Conservation (phyloP, 2,329 filamentous ascomycete genomes). For the Fusarium xyrophilum region DNA sequence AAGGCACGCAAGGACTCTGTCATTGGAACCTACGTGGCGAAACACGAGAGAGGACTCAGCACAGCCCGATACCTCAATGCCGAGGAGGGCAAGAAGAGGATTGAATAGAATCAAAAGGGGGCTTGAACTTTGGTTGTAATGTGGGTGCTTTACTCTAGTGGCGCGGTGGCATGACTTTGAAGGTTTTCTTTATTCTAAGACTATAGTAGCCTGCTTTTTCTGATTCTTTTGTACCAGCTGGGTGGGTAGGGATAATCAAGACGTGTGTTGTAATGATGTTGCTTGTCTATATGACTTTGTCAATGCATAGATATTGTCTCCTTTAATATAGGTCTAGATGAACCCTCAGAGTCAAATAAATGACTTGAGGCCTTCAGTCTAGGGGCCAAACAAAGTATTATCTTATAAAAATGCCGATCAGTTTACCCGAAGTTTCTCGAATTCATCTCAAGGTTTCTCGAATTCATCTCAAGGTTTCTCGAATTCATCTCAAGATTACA, state of each 20-base stretch:
- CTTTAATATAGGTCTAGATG: conserved; percentile 21
- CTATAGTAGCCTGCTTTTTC: conserved; percentile 10
- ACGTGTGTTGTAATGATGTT: conserved; percentile 32
- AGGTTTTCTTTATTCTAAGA: conserved; percentile 5
- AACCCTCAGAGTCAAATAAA: not conserved
- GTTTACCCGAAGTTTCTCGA: not conserved
- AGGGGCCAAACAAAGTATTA: not conserved
- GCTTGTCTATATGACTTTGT: conserved; percentile 18
- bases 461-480: not conserved
- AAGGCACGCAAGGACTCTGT: conserved; percentile 84
- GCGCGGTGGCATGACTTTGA: conserved; percentile 8
- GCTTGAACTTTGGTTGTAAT: conserved; percentile 9
- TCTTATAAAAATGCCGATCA: not conserved
- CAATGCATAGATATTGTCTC: conserved; percentile 6
- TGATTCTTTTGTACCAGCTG: conserved; percentile 4
- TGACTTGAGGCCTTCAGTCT: not conserved
- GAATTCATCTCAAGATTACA: not conserved
- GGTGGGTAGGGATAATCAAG: conserved; percentile 5
- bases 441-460: not conserved
- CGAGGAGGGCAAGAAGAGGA: conserved; percentile 98
- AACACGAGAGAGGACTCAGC: conserved; percentile 83
- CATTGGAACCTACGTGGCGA: conserved; percentile 72
- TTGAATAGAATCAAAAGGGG: conserved; percentile 66
- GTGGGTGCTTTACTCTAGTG: conserved; percentile 17
- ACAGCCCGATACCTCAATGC: conserved; percentile 82